phyloP scores from a whole-genome alignment of 306 rosid species.

The Pterocarpus macrocarpus region DNA sequence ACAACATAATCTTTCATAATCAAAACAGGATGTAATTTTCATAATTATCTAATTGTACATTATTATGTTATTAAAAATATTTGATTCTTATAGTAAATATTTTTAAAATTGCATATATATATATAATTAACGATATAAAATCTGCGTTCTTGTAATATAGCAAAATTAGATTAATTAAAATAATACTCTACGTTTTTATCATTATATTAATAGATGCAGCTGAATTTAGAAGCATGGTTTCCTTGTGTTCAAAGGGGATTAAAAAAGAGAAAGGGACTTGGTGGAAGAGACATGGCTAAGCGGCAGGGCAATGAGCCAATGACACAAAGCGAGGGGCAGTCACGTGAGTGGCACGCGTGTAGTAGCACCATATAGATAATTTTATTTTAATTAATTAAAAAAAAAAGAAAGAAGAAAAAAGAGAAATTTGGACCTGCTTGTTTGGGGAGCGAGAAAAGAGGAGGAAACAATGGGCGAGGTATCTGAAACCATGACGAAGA shows the following conservation, averaged over 20 bases:
- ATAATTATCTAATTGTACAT: no score
- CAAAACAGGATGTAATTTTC: no score
- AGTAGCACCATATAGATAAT: neutral
- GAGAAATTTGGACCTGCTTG: conserved; percentile 45
- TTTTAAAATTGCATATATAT: no score
- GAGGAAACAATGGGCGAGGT: conserved; percentile 75
- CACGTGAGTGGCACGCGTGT: conserved; percentile 45
- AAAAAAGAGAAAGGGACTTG: neutral
- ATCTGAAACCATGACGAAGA: conserved; percentile 72
- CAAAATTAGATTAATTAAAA: neutral
- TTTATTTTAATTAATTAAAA: neutral
- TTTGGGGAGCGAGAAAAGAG: conserved; percentile 60
- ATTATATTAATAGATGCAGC: neutral
- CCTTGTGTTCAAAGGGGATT: neutral
- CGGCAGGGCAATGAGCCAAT: neutral
- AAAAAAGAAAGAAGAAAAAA: neutral
- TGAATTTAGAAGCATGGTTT: neutral
- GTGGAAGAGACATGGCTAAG: neutral
- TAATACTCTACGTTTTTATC: neutral
- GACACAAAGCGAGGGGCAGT: neutral
- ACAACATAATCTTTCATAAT: no score
- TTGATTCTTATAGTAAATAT: no score
- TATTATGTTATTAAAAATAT: no score
- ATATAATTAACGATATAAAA: no score
- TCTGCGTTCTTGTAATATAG: no score